Evolutionary conservation across 148 eudicot species (phyloP), one percentile per base, ranked within the genome.

Genomic region (Hydrangea macrophylla): DNA sequence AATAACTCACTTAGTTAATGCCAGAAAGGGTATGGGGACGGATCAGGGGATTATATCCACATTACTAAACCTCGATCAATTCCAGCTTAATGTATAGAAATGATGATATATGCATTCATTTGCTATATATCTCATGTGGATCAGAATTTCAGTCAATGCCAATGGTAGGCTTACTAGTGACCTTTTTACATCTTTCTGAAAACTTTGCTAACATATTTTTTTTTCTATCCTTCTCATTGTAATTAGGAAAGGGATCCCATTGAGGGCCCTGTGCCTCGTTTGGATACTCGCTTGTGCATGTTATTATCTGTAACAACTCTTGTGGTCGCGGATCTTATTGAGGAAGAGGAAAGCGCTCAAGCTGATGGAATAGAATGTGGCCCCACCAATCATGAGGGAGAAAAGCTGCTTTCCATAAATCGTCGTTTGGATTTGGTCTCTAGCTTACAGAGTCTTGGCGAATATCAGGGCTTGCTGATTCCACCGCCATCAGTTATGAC

Each of bases 251-350:
- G n/a, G n/a, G n/a, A n/a, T n/a, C n/a, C n/a, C 53, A 93, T 93
- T 59, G 98, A 93, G 73, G 98, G 98, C 48, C 98, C 98, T 62
- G 86, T 83, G 64, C 98, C 98, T 82, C 87, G 84, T 42, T 84
- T 93, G 65, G 95, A 85, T 70, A 85, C 96, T 76, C 92, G 95
- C 51, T 74, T 93, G 82, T 84, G 90, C 80, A 82, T 88, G 82
- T 77, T 93, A 78, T 60, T 93, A 78, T 88, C 94, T 48, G 78
- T 93, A 57, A 83, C 82, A 72, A 79, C 92, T 32, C 85, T 93
- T 58, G 92, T 88, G 68, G 88, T 86, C 72, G 83, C 87, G 57
- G 95, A 93, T 82, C 88, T 93, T 71, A 76, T 93, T 26, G 92
- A 85, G 69, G 92, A 93, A 70, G 98, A 90, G 75, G 95, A 90